A percentile compares a stretch with the other conserved stretches of the same genome.
Evolutionary conservation across 2,329 filamentous ascomycete species (phyloP).

Genomic region (Fusarium proliferatum): DNA sequence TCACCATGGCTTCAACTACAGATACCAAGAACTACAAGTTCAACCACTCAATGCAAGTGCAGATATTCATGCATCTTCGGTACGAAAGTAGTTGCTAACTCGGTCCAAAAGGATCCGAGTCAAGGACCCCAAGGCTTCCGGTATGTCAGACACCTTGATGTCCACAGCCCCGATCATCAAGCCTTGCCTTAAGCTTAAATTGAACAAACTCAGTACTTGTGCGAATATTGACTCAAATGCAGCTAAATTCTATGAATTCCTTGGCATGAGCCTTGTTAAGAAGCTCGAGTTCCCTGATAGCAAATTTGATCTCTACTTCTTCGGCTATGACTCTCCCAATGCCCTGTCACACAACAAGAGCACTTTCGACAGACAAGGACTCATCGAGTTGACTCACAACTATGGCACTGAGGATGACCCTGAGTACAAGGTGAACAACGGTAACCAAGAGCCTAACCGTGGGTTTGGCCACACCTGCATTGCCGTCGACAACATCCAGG

Average conservation of each 20-base stretch:
- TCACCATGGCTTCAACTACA: slow-evolving; percentile 79
- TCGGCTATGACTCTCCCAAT: slow-evolving; percentile 83
- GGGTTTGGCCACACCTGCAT: slow-evolving; percentile 91
- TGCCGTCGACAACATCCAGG: slow-evolving; percentile 85
- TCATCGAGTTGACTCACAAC: slow-evolving; percentile 86
- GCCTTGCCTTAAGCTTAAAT: neutral
- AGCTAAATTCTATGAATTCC: slow-evolving; percentile 93
- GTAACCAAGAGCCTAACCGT: slow-evolving; percentile 88
- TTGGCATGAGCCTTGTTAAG: slow-evolving; percentile 87
- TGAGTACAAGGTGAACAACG: slow-evolving; percentile 83
- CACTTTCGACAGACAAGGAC: slow-evolving; percentile 83
- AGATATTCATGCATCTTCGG: neutral
- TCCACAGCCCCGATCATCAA: slow-evolving; percentile 2
- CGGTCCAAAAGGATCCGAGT: slow-evolving; percentile 80
- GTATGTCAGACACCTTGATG: slow-evolving; percentile 57
- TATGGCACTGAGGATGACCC: slow-evolving; percentile 91
- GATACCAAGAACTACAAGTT: slow-evolving; percentile 82
- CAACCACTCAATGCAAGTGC: slow-evolving; percentile 86
- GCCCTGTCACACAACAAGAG: slow-evolving; percentile 79
- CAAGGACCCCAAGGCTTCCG: slow-evolving; percentile 87
- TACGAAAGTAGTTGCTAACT: slow-evolving; percentile 23
- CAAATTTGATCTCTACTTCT: slow-evolving; percentile 96
- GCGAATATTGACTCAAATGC: slow-evolving; percentile 21
- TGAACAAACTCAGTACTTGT: neutral
- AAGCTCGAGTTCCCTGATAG: slow-evolving; percentile 84